Evolutionary conservation across 352 stramenopile genomes (phyloP), one percentile per base, ranked within the genome.

Genomic region (Phytophthora colocasiae): DNA sequence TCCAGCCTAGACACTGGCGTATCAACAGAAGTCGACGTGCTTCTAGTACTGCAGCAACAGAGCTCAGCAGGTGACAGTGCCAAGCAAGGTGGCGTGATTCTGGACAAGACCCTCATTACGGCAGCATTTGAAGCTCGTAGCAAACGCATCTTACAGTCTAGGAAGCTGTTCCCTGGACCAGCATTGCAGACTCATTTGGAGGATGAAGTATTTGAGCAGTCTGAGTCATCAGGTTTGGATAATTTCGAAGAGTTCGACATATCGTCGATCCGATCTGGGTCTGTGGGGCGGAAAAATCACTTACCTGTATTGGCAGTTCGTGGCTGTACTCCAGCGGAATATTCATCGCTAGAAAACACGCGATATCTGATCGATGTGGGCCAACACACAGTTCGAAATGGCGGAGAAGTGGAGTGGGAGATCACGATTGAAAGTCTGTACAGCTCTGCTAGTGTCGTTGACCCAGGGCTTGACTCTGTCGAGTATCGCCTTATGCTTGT

Each of bases 351-450:
- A 1, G 85, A 95, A 34, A 91, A 85, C 26, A 91, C 86, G 29
- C 83, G 88, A 6, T 96, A 92, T 57, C 78, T 95, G 19, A 93
- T 96, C 34, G 89, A 96, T 67, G 86, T 92, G 12, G 89, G 89
- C 0, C 89, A 96, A 44, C 89, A 96, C 60, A 96, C 87, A 3
- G 84, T 96, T 50, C 86, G 89, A 43, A 94, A 93, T 36, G 89
- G 87, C 26, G 87, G 85, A 59, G 87, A 95, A 69, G 82, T 96
- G 17, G 89, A 96, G 58, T 96, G 89, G 89, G 89, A 96, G 47
- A 94, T 96, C 55, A 95, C 89, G 1, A 78, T 96, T 17, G 87
- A 96, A 66, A 89, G 84, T 45, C 58, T 89, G n/a, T 91, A 87
- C 53, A 87, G 68, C 40, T 57, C 75, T 29, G 31, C 59, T 19